Evolutionary conservation across 2,329 filamentous ascomycete genomes (phyloP), one percentile per base, ranked within the genome.

Genomic region (Colletotrichum sp.): DNA sequence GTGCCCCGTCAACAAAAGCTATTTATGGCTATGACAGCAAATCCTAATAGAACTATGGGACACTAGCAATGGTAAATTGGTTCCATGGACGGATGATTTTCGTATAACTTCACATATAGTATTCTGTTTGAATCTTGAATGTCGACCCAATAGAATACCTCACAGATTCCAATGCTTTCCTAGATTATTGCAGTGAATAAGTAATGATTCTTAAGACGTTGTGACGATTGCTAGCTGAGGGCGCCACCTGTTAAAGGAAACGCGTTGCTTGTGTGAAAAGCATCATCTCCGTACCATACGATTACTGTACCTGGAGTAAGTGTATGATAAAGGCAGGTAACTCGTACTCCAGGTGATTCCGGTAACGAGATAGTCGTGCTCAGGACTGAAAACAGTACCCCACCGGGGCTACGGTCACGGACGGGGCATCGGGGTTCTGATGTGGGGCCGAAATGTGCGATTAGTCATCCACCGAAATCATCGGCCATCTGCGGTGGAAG

Each of bases 381-480:
- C 36, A 44, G 5, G 16, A 44, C 16, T 39, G 36, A 39, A 8
- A 39, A 36, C 34, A 2, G 13, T 2, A 39, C 16, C 36, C 36
- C 39, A 44, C 39, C 39, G 39, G 39, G 2, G 0, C 39, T 44
- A 44, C 39, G 18, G 39, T 44, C 36, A n/a, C n/a, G 52, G 52
- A 16, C 52, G 52, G 26, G 24, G 26, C 39, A 44, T 24, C 52
- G 26, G 22, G 8, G 28, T 6, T 22, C 12, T 32, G 26, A 22
- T 32, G 63, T 64, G 36, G 26, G 67, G 52, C 32, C 67, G 55
- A 22, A 18, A 22, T 6, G 0, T 5, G 2, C 5, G 18, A 28
- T 75, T 75, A 75, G 74, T 75, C 70, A 75, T 36, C n/a, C 5
- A 10, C 26, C 44, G 28, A 57, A 68, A 30, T 68, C 18, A 15